Conservation (phyloP, 257 asterid species). For the Solanum etuberosum region DNA sequence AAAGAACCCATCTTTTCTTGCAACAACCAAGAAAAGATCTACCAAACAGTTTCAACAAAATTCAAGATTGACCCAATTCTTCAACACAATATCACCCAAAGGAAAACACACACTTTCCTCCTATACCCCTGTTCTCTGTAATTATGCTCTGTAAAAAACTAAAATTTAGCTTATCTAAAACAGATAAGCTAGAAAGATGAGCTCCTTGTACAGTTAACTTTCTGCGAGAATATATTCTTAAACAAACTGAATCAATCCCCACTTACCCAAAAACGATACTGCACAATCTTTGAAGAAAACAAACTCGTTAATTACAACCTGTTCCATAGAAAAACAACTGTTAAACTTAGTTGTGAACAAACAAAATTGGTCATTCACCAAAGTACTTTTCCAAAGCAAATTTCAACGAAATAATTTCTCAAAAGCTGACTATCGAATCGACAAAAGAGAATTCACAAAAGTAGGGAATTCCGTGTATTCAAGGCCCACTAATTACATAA, state of each 20-base stretch:
- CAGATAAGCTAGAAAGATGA: background rate
- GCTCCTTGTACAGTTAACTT: background rate
- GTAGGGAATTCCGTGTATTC: background rate
- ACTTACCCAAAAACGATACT: background rate
- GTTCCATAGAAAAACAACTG: background rate
- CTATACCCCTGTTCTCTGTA: background rate
- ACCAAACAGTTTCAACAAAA: background rate
- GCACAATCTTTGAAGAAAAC: background rate
- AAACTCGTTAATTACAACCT: background rate
- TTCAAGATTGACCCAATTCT: background rate
- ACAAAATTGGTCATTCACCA: background rate
- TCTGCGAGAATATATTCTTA: background rate
- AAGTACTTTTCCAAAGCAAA: background rate
- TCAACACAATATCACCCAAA: background rate
- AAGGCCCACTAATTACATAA: background rate
- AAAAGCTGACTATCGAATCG: background rate
- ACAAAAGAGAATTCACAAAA: background rate
- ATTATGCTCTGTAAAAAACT: background rate
- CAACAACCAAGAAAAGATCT: background rate
- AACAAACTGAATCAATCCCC: background rate
- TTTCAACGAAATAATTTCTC: background rate
- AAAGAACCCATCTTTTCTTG: conserved; percentile 70
- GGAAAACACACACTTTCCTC: background rate
- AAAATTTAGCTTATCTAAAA: background rate
- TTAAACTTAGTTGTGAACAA: background rate